Conservation (phyloP, 2,329 filamentous ascomycete species). For the Monosporascus ibericus region DNA sequence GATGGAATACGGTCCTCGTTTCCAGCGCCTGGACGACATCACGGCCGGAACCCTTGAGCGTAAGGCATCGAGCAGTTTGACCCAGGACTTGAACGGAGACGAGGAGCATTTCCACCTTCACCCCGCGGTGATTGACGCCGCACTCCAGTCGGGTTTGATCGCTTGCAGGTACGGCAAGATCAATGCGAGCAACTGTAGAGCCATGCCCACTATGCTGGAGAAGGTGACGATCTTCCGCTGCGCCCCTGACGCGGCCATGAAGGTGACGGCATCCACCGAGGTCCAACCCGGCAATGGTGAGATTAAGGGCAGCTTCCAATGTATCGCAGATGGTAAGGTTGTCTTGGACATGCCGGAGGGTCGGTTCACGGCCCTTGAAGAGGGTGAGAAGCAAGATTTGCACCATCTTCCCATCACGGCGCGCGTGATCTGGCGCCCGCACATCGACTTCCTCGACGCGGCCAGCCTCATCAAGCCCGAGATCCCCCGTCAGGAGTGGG, state of each 20-base stretch:
- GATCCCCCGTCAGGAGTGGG: background rate
- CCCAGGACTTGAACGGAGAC: constrained; percentile 4
- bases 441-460: constrained; percentile 7
- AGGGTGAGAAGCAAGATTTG: too few species aligned
- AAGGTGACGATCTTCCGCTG: constrained; percentile 6
- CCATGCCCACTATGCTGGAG: constrained; percentile 6
- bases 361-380: too few species aligned
- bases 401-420: too few species aligned
- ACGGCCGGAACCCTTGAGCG: background rate
- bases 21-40: constrained; percentile 13
- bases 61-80: constrained; percentile 3
- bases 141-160: background rate
- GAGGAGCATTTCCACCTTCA: constrained; percentile 7
- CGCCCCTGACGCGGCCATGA: constrained; percentile 3
- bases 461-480: constrained; percentile 2
- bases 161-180: constrained; percentile 6
- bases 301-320: too few species aligned
- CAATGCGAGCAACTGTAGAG: too few species aligned
- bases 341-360: background rate
- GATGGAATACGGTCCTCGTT: constrained; percentile 17
- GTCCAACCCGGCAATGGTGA: too few species aligned
- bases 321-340: constrained; percentile 1
- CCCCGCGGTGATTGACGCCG: constrained; percentile 7
- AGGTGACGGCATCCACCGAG: constrained; percentile 1
- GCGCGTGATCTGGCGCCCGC: background rate